Percentiles rank a stretch among this genome's conserved stretches.
phyloP scores from a whole-genome alignment of 805 yeast genomes.

The Pichia gijzeniarum region DNA sequence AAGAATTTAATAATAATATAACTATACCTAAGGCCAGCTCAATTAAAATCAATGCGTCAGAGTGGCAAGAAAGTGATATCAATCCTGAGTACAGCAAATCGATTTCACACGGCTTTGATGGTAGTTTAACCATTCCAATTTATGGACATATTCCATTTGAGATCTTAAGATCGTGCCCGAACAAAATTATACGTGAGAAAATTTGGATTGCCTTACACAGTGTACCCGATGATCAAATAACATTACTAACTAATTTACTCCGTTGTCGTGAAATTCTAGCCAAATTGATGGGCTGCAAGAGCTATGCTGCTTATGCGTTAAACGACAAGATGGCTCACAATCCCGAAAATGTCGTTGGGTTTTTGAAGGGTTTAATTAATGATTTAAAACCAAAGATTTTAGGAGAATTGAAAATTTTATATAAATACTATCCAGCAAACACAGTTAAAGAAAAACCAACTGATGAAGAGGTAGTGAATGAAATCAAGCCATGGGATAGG shows the following conservation, averaged over 20 bases:
- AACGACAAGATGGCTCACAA: constrained; percentile 84
- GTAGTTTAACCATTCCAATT: constrained; percentile 45
- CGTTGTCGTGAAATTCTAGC: constrained; percentile 67
- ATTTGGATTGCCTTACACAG: constrained; percentile 74
- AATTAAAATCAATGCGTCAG: constrained; percentile 24
- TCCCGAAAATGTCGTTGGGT: constrained; percentile 69
- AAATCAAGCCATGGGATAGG: constrained; percentile 86
- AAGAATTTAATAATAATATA: constrained; percentile 57
- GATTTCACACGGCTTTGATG: constrained; percentile 29
- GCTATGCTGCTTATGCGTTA: constrained; percentile 75
- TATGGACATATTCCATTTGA: constrained; percentile 61
- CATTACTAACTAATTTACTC: constrained; percentile 50
- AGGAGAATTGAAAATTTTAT: constrained; percentile 49
- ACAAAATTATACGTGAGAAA: constrained; percentile 50
- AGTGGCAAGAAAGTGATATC: constrained; percentile 27
- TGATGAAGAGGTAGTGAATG: constrained; percentile 35
- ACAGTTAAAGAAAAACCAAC: constrained; percentile 18
- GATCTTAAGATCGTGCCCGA: constrained; percentile 52
- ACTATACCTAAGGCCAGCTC: constrained; percentile 23
- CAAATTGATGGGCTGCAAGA: constrained; percentile 57
- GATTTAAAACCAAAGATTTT: constrained; percentile 48
- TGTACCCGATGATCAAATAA: constrained; percentile 57
- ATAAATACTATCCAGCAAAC: constrained; percentile 19
- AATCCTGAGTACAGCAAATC: constrained; percentile 18
- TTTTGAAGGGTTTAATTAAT: constrained; percentile 53